These are phyloP conservation scores for Solanum hybrid DNA, from an alignment of 305 asterid genomes.

Conservation along the genomic window DNA sequence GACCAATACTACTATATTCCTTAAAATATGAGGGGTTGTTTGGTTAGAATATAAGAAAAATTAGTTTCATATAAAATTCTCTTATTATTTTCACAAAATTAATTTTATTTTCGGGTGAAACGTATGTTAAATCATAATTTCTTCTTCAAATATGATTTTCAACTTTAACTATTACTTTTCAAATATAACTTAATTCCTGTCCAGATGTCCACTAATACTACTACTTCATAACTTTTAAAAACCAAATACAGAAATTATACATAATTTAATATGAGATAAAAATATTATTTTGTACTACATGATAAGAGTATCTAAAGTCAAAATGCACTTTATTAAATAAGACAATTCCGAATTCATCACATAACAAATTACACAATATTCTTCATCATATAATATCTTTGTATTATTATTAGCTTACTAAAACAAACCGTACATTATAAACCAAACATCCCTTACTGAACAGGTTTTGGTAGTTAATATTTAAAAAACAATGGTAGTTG, in stretches of 20 bases:
- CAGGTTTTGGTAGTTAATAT: neutral
- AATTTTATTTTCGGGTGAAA: neutral
- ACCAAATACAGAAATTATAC: neutral
- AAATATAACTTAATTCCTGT: neutral
- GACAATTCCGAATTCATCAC: neutral
- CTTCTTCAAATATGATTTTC: neutral
- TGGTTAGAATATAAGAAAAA: neutral
- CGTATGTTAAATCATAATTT: neutral
- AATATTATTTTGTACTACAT: neutral
- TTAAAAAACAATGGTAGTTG: neutral
- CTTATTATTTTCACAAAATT: neutral
- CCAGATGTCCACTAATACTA: neutral
- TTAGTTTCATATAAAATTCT: neutral
- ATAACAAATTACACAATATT: neutral
- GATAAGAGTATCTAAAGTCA: neutral
- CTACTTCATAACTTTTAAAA: neutral
- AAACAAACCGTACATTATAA: neutral
- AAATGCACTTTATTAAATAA: neutral
- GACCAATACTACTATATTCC: neutral
- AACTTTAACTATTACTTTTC: neutral
- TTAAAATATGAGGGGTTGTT: neutral
- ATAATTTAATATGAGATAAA: neutral
- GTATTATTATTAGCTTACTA: neutral
- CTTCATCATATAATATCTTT: neutral
- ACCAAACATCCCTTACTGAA: neutral